phyloP scores from a whole-genome alignment of 2,329 filamentous ascomycete genomes.

The Phyllosticta ampelicida region DNA sequence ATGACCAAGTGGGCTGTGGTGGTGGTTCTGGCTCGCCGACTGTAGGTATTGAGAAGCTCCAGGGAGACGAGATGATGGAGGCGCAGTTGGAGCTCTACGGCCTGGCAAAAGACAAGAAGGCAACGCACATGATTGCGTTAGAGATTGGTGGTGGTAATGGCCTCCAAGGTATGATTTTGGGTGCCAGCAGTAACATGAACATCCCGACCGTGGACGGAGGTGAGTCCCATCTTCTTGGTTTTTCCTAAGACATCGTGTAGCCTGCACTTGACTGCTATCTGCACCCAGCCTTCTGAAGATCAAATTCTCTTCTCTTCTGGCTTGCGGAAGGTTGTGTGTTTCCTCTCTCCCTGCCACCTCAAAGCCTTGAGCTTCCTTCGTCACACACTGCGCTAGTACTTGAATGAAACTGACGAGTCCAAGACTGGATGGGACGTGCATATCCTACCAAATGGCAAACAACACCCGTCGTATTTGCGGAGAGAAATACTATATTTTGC shows the following conservation, averaged over 20 bases:
- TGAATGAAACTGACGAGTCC: background rate
- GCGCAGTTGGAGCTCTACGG: slow-evolving; percentile 27
- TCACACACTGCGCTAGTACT: no score
- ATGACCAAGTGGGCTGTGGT: slow-evolving; percentile 30
- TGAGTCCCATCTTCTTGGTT: background rate
- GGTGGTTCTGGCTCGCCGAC: slow-evolving; percentile 38
- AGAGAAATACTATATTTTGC: slow-evolving; percentile 29
- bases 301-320: no score
- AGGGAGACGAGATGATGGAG: slow-evolving; percentile 25
- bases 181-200: slow-evolving; percentile 29
- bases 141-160: slow-evolving; percentile 9
- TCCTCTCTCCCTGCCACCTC: no score
- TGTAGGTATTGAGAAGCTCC: slow-evolving; percentile 31
- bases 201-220: slow-evolving; percentile 33
- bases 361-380: no score
- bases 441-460: slow-evolving; percentile 38
- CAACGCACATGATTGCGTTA: slow-evolving; percentile 17
- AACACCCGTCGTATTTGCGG: slow-evolving; percentile 33
- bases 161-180: slow-evolving; percentile 28
- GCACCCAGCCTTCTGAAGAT: no score
- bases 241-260: no score
- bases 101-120: slow-evolving; percentile 20
- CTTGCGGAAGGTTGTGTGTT: no score
- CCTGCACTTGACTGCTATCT: no score
- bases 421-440: slow-evolving; percentile 38